Percentiles rank a stretch among this genome's conserved stretches.
Evolutionary conservation across 1,284 basidiomycete species (phyloP).

Genomic region (Irpex sp.): DNA sequence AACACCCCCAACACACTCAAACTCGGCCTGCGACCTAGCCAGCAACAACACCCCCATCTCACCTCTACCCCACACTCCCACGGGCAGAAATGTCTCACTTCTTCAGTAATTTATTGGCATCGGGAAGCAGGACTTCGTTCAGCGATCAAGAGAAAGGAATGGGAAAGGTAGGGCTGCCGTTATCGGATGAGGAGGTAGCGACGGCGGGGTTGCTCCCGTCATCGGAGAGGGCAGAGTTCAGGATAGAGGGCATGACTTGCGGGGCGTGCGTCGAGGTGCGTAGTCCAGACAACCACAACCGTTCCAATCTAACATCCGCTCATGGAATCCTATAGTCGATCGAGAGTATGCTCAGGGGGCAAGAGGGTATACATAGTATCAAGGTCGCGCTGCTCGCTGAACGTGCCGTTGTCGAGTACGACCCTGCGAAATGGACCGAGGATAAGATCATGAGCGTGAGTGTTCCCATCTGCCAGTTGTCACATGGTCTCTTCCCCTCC

Average conservation of each 20-base stretch:
- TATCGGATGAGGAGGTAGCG: constrained; percentile 31
- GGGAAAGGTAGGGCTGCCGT: constrained; percentile 28
- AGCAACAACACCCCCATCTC: neutral
- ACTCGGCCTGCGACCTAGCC: neutral
- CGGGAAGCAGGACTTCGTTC: constrained; percentile 17
- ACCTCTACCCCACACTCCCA: neutral
- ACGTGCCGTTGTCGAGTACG: constrained; percentile 87
- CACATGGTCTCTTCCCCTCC: neutral
- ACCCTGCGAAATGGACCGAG: constrained; percentile 73
- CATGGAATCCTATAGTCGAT: constrained; percentile 60
- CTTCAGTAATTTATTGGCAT: constrained; percentile 26
- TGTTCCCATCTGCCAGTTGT: constrained; percentile 11
- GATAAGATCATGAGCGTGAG: constrained; percentile 75
- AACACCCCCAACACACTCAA: too few species aligned
- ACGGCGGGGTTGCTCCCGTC: constrained; percentile 19
- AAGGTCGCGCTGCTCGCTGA: constrained; percentile 95
- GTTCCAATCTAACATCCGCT: neutral
- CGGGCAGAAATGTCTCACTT: constrained; percentile 21
- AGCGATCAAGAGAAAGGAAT: constrained; percentile 10
- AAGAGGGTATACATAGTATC: constrained; percentile 81
- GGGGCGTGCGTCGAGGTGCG: constrained; percentile 84
- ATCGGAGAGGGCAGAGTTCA: constrained; percentile 57
- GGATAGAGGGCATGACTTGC: constrained; percentile 91
- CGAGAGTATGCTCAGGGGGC: constrained; percentile 81
- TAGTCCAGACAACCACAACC: neutral